Base-by-base conservation (phyloP, 2,329 filamentous ascomycete species). In the Sclerotinia sclerotiorum region DNA sequence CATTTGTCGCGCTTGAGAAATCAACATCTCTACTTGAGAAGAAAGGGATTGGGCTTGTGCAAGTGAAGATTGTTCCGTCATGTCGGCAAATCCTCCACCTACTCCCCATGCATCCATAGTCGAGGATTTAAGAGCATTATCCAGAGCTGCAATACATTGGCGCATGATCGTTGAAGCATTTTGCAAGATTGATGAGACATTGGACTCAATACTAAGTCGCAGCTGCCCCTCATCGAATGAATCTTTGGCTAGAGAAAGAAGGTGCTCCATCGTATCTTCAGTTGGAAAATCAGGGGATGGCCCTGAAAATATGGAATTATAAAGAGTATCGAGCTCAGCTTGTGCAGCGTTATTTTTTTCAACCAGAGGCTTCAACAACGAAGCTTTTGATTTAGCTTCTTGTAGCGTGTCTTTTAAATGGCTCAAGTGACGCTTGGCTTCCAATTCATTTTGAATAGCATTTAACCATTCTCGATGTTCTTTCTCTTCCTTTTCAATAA, bases 401-500 rank as follows among this genome's bases (percentile, higher is more conserved):
- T 74, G 69, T 0, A 83, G 77, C 67, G 82, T 80, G 1, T 68
- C 67, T 8, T 77, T 75, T 1, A 86, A 73, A 64, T 78, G 77
- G 17, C 24, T 11, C 10, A 67, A 21, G 24, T 48, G 54, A 35
- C 65, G 54, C 2, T 79, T 77, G 51, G 81, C 79, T 65, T 80
- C 73, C 55, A 81, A 79, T 52, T 81, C 79, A 48, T 81, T 77
- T 70, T 85, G 82, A 61, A 84, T 79, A 0, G 81, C 84, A 44
- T 84, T 81, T 44, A 84, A 80, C 73, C 85, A 87, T 70, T 86
- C 84, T 54, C 78, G 76, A 74, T 86, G 84, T 75, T 86, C 84
- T 69, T 83, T 83, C 65, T 81, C 80, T 29, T 83, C 82, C 55
- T 78, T 81, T 29, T 79, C 79, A 19, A 78, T 76, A 70, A 84